These are phyloP conservation scores for Kluyveromyces sp. DNA, from an alignment of 1,139 yeast species.

Conservation along the genomic window DNA sequence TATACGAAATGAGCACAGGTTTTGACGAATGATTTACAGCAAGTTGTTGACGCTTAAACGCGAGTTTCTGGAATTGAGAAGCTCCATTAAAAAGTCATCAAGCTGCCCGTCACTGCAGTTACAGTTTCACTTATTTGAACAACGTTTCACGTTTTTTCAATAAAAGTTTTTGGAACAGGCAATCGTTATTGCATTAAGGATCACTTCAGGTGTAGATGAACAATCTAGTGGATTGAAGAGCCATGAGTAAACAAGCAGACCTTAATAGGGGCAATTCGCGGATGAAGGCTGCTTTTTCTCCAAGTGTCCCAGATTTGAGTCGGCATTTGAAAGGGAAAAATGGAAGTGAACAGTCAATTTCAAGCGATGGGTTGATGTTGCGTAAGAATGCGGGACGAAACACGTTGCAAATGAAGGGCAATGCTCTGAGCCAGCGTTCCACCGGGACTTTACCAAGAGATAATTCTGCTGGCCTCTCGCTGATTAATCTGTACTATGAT, in stretches of 20 bases:
- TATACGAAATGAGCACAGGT: background rate
- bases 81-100: too few relatives aligned
- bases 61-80: too few relatives aligned
- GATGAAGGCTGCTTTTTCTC: slow-evolving; percentile 8
- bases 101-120: background rate
- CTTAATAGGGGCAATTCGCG: background rate
- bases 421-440: background rate
- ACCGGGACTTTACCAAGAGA: slow-evolving; percentile 8
- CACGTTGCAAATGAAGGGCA: background rate
- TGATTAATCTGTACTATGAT: slow-evolving; percentile 9
- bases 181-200: background rate
- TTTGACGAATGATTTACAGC: background rate
- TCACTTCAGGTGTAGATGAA: background rate
- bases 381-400: slow-evolving; percentile 4
- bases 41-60: too few relatives aligned
- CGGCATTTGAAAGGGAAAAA: slow-evolving; percentile 6
- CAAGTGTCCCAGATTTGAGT: slow-evolving; percentile 29
- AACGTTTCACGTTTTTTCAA: too few relatives aligned
- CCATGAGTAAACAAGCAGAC: background rate
- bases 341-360: slow-evolving; percentile 5
- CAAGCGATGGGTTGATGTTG: slow-evolving; percentile 1
- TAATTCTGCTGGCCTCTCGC: slow-evolving; percentile 9
- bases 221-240: background rate
- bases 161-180: too few relatives aligned
- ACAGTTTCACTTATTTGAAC: background rate